These are phyloP conservation scores for Apiotrichum porosum DNA, from an alignment of 1,284 basidiomycete genomes.

Conservation along the genomic window DNA sequence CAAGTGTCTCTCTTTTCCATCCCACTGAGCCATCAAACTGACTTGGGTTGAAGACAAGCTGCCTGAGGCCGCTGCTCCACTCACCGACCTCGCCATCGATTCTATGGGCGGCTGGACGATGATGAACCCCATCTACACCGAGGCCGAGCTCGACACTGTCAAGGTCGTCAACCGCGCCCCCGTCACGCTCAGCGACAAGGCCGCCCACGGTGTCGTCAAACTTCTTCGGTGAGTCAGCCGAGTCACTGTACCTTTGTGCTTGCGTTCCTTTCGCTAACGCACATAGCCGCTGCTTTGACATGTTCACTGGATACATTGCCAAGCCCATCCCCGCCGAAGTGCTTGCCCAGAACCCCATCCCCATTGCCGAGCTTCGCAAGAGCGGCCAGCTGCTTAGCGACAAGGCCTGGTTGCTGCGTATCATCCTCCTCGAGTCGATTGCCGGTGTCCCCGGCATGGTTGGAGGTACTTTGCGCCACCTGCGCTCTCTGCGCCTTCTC, in stretches of 20 bases:
- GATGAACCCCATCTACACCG: slow-evolving; percentile 48
- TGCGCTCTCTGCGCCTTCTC: slow-evolving; percentile 76
- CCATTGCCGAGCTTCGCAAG: slow-evolving; percentile 66
- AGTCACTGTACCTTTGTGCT: no score
- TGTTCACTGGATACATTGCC: slow-evolving; percentile 66
- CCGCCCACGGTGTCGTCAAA: slow-evolving; percentile 63
- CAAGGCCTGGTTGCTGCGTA: slow-evolving; percentile 72
- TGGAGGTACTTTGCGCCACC: slow-evolving; percentile 76
- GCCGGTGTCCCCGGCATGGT: slow-evolving; percentile 96
- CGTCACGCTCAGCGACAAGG: slow-evolving; percentile 64
- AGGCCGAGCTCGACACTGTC: slow-evolving; percentile 44
- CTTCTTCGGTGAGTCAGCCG: slow-evolving; percentile 55
- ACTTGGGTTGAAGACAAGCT: slow-evolving; percentile 4
- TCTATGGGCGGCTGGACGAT: slow-evolving; percentile 43
- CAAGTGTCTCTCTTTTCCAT: no score
- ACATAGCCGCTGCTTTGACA: slow-evolving; percentile 62
- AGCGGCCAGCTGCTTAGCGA: slow-evolving; percentile 68
- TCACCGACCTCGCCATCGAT: slow-evolving; percentile 14
- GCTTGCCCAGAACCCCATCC: slow-evolving; percentile 47
- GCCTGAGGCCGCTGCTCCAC: background rate
- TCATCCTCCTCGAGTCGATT: slow-evolving; percentile 82
- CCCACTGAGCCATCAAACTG: no score
- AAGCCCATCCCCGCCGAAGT: slow-evolving; percentile 49
- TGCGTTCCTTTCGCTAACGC: slow-evolving; percentile 1
- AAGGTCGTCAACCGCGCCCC: slow-evolving; percentile 68